Evolutionary conservation across 2,329 filamentous ascomycete genomes (phyloP).

Genomic region (Phyllosticta citribraziliensis): DNA sequence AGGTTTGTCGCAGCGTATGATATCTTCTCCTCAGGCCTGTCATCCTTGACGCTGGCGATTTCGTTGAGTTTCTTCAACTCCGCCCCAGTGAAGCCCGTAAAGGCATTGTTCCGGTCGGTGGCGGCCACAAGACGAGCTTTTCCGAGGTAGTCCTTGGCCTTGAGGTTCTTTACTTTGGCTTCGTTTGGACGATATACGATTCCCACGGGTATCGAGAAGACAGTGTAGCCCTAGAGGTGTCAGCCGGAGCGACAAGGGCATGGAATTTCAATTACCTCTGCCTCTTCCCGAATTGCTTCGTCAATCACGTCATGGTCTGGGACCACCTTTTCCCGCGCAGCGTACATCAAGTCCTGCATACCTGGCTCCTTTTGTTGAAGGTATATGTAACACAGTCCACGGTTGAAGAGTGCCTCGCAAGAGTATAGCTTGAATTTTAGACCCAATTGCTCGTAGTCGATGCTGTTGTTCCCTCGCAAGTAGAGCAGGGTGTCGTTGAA

Average conservation of each 20-base stretch:
- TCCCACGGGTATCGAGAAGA: conserved; percentile 95
- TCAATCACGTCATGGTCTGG: conserved; percentile 97
- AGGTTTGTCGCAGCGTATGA: conserved; percentile 90
- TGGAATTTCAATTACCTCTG: conserved; percentile 54
- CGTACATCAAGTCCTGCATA: conserved; percentile 82
- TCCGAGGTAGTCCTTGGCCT: conserved; percentile 94
- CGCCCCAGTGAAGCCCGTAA: conserved; percentile 69
- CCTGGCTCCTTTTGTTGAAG: conserved; percentile 83
- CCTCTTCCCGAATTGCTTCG: conserved; percentile 86
- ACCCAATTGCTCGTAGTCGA: conserved; percentile 94
- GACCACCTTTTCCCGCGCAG: conserved; percentile 91
- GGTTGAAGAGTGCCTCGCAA: conserved; percentile 95
- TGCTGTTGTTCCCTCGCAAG: conserved; percentile 89
- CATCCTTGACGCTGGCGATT: conserved; percentile 53
- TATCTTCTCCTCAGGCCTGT: conserved; percentile 71
- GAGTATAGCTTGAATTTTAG: conserved; percentile 95
- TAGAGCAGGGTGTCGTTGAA: conserved; percentile 98
- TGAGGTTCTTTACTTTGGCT: conserved; percentile 95
- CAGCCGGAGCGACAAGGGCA: conserved; percentile 13
- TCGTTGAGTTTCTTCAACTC: conserved; percentile 62
- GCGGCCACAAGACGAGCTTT: conserved; percentile 91
- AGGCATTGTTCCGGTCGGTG: conserved; percentile 69
- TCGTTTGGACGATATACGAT: conserved; percentile 93
- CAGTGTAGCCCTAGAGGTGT: conserved; percentile 71
- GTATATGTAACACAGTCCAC: conserved; percentile 95